Conservation (phyloP, 1,139 yeast species). For the Pichia sp. region DNA sequence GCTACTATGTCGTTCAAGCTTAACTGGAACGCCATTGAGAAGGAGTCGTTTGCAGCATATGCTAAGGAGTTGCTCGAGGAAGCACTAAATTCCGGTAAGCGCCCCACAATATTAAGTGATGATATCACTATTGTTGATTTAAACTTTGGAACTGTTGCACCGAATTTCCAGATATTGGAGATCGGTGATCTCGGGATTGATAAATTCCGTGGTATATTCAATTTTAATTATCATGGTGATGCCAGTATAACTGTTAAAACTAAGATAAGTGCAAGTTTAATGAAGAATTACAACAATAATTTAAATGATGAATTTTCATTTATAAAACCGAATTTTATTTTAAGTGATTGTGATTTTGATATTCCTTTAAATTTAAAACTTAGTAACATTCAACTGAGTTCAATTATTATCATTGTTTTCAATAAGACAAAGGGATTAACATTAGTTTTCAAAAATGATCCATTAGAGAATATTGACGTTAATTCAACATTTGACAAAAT, state of each 20-base stretch:
- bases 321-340: constrained; percentile 58
- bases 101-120: constrained; percentile 72
- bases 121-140: constrained; percentile 66
- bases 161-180: constrained; percentile 73
- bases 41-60: constrained; percentile 58
- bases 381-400: constrained; percentile 65
- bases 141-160: constrained; percentile 71
- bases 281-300: constrained; percentile 57
- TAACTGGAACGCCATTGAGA: constrained; percentile 72
- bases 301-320: constrained; percentile 39
- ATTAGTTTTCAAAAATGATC: constrained; percentile 81
- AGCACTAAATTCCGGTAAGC: constrained; percentile 64
- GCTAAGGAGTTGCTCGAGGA: constrained; percentile 66
- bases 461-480: constrained; percentile 73
- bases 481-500: constrained; percentile 81
- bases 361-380: constrained; percentile 73
- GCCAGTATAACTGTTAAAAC: constrained; percentile 75
- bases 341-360: constrained; percentile 63
- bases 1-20: constrained; percentile 64
- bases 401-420: constrained; percentile 79
- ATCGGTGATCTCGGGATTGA: constrained; percentile 80
- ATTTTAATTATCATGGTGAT: constrained; percentile 72
- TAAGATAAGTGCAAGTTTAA: constrained; percentile 77
- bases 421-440: constrained; percentile 78
- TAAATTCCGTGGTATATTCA: constrained; percentile 78